Evolutionary conservation across 2,329 filamentous ascomycete genomes (phyloP).

Genomic region (Penicillium freii): DNA sequence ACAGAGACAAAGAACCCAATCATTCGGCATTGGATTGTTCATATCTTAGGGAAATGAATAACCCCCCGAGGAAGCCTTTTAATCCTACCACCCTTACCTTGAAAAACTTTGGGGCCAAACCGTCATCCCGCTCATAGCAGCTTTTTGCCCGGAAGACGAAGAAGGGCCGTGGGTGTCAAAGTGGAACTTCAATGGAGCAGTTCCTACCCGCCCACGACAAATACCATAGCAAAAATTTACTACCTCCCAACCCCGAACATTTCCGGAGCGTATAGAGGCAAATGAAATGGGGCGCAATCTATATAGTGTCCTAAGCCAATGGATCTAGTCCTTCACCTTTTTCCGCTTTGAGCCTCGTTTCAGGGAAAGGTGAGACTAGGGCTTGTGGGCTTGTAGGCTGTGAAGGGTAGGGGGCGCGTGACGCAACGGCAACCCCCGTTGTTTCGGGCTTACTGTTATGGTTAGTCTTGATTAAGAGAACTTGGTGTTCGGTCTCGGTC

Average conservation of each 20-base stretch:
- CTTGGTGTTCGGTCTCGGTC: not conserved
- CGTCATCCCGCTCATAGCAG: not conserved
- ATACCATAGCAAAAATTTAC: not conserved
- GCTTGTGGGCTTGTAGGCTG: not conserved
- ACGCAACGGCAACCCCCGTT: not conserved
- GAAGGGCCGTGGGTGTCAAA: not conserved
- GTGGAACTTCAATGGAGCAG: conserved; percentile 2
- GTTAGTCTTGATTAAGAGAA: not conserved
- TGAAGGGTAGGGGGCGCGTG: not conserved
- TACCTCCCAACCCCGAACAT: not conserved
- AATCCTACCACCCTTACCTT: not conserved
- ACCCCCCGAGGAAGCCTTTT: not conserved
- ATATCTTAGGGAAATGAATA: not conserved
- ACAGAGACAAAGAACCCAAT: not conserved
- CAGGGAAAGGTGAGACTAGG: conserved; percentile 5
- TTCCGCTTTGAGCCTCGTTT: conserved; percentile 4
- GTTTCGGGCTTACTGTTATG: not conserved
- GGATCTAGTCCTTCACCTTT: not conserved
- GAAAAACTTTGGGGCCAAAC: not conserved
- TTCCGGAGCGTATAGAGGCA: not conserved
- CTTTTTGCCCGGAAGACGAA: not conserved
- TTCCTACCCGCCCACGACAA: conserved; percentile 1
- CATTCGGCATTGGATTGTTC: not conserved
- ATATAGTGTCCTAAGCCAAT: not conserved
- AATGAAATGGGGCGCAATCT: not conserved